phyloP scores from a whole-genome alignment of 2,329 filamentous ascomycete species.

The Arthrobotrys megalospora region DNA sequence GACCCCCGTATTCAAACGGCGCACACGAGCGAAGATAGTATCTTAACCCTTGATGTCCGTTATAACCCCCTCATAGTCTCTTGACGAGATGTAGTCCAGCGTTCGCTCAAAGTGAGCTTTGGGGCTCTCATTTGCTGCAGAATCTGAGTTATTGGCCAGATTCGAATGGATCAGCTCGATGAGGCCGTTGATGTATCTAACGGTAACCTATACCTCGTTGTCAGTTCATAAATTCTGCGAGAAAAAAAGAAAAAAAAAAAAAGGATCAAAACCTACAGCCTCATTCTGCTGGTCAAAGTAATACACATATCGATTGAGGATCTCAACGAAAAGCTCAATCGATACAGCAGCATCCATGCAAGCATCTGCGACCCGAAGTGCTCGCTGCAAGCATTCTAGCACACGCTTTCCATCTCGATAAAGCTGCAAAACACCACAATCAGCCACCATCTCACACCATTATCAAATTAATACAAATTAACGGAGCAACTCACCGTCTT shows the following conservation, averaged over 20 bases:
- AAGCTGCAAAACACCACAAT: slow-evolving; percentile 73
- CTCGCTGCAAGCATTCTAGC: slow-evolving; percentile 93
- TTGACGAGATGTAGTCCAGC: slow-evolving; percentile 89
- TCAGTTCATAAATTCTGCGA: slow-evolving; percentile 46
- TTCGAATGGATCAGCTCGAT: slow-evolving; percentile 99
- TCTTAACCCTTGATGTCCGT: slow-evolving; percentile 73
- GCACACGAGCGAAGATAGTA: background rate
- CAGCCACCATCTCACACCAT: slow-evolving; percentile 62
- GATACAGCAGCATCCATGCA: slow-evolving; percentile 90
- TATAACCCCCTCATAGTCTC: slow-evolving; percentile 94
- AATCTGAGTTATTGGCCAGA: slow-evolving; percentile 86
- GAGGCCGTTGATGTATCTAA: slow-evolving; percentile 96
- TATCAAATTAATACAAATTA: slow-evolving; percentile 11
- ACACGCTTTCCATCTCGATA: slow-evolving; percentile 98
- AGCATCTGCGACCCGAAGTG: slow-evolving; percentile 94
- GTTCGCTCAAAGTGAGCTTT: slow-evolving; percentile 95
- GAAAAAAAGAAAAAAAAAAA: background rate
- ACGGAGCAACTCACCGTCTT: slow-evolving; percentile 75
- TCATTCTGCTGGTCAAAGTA: slow-evolving; percentile 99
- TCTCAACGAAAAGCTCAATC: slow-evolving; percentile 98
- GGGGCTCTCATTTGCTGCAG: slow-evolving; percentile 86
- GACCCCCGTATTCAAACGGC: slow-evolving; percentile 4
- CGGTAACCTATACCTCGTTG: slow-evolving; percentile 76
- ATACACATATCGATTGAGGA: slow-evolving; percentile 97
- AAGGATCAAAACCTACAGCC: slow-evolving; percentile 74